Evolutionary conservation across 2,329 filamentous ascomycete genomes (phyloP).

Genomic region (Scleromitrula shiraiana): DNA sequence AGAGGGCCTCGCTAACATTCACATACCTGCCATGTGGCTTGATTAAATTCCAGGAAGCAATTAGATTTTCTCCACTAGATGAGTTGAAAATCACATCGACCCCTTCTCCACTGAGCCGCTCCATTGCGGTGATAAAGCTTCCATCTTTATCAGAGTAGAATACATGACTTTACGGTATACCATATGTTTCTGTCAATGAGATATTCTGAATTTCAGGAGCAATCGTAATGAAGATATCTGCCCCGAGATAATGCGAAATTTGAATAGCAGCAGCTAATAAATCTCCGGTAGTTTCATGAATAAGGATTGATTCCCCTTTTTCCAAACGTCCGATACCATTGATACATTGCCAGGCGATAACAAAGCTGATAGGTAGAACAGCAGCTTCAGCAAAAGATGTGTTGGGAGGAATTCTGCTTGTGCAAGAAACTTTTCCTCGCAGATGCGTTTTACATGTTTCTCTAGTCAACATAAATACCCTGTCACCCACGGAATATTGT

Average conservation of each 20-base stretch:
- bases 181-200: constrained; percentile 13
- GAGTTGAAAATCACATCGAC: constrained; percentile 27
- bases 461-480: neutral
- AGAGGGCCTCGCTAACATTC: constrained; percentile 32
- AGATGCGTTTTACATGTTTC: neutral
- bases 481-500: neutral
- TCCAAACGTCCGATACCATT: constrained; percentile 13
- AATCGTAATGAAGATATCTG: constrained; percentile 24
- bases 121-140: constrained; percentile 22
- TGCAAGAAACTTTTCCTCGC: neutral
- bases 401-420: neutral
- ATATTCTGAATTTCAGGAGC: constrained; percentile 7
- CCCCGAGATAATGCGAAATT: constrained; percentile 24
- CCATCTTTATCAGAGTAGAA: constrained; percentile 6
- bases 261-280: constrained; percentile 29
- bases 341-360: constrained; percentile 17
- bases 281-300: constrained; percentile 27
- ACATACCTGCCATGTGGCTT: constrained; percentile 32
- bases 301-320: constrained; percentile 24
- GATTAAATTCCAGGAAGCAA: constrained; percentile 28
- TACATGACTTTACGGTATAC: constrained; percentile 11
- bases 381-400: constrained; percentile 19
- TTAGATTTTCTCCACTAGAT: constrained; percentile 18
- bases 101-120: constrained; percentile 17
- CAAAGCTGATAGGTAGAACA: constrained; percentile 20